phyloP scores from a whole-genome alignment of 805 yeast species.

The Barnettozyma salicaria region DNA sequence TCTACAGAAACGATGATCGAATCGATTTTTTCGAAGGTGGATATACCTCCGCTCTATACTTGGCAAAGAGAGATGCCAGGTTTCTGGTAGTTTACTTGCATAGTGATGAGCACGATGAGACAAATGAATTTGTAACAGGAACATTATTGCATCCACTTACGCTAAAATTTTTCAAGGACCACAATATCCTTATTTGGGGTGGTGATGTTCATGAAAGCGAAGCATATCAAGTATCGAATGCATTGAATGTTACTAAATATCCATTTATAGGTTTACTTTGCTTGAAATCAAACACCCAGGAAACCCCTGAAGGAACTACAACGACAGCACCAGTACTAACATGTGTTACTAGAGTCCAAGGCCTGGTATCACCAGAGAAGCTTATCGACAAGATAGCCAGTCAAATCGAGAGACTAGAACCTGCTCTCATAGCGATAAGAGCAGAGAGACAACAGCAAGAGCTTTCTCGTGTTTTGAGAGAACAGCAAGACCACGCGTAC shows the following conservation, averaged over 20 bases:
- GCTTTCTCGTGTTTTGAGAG: constrained; percentile 49
- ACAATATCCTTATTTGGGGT: constrained; percentile 72
- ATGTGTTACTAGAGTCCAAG: constrained; percentile 58
- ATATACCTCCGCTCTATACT: constrained; percentile 70
- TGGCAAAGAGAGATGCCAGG: constrained; percentile 62
- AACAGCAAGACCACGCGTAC: constrained; percentile 75
- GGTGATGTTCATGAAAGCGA: constrained; percentile 80
- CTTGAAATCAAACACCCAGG: constrained; percentile 47
- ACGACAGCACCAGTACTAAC: constrained; percentile 52
- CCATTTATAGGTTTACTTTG: constrained; percentile 82
- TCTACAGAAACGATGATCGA: constrained; percentile 21
- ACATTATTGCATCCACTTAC: constrained; percentile 50
- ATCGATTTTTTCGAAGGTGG: constrained; percentile 57
- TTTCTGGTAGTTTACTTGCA: constrained; percentile 72
- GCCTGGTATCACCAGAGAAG: constrained; percentile 38
- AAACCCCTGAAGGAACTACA: constrained; percentile 51
- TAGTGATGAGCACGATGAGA: constrained; percentile 63
- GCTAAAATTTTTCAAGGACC: constrained; percentile 39
- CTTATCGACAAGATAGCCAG: constrained; percentile 39
- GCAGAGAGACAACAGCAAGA: constrained; percentile 58
- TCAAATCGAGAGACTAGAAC: constrained; percentile 52
- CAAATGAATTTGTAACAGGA: constrained; percentile 44
- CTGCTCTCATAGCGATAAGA: constrained; percentile 53
- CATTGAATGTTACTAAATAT: constrained; percentile 60
- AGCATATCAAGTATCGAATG: constrained; percentile 75